Base-by-base conservation (phyloP, 2,329 filamentous ascomycete species). In the Ophiostoma quercus region DNA sequence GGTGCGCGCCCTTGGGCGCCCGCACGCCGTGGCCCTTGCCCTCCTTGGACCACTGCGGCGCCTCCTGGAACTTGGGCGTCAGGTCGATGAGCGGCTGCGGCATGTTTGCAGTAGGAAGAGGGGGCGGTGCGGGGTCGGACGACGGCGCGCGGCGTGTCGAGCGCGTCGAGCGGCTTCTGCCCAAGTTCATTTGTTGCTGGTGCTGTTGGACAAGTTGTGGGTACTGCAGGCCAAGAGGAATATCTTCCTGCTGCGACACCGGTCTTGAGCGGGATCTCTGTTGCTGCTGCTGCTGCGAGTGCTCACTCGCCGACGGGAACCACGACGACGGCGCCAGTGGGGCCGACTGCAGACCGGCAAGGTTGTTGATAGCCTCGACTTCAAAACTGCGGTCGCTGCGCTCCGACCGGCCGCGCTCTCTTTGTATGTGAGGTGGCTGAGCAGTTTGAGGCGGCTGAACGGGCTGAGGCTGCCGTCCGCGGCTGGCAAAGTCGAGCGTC, bases 31-130 rank as follows among this genome's bases (percentile, higher is more conserved):
- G 79, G 3, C 86, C 87, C 71, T 83, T 84, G 19, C 83, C 81
- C 67, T 85, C 84, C 66, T 81, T 82, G 68, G 81, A 78, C 75
- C 84, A 83, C 77, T 89, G 83, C 22, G 88, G 88, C 7, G 88
- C 84, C 72, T 90, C 88, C 67, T 84, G 82, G 75, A 89, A 90
- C 67, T 83, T 81, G 0, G 88, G 87, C 0, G 87, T 88, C 57
- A 92, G 82, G 75, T 91, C 90, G 39, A 93, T 79, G 6, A 93
- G 82, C 1, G 90, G 90, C 72, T 87, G 87, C 2, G 83, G 82
- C 74, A 70, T 41, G 34, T 43, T 60, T 8, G 63, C 8, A 8
- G 16, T 25, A 29, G 83, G 82, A 74, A 71, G 37, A 1, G 68
- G 37, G 29, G 71, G 60, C 34, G 32, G n/a, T 22, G 54, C 62